These are phyloP conservation scores for Vanilla planifolia DNA, from an alignment of 106 monocot genomes.

Conservation along the genomic window DNA sequence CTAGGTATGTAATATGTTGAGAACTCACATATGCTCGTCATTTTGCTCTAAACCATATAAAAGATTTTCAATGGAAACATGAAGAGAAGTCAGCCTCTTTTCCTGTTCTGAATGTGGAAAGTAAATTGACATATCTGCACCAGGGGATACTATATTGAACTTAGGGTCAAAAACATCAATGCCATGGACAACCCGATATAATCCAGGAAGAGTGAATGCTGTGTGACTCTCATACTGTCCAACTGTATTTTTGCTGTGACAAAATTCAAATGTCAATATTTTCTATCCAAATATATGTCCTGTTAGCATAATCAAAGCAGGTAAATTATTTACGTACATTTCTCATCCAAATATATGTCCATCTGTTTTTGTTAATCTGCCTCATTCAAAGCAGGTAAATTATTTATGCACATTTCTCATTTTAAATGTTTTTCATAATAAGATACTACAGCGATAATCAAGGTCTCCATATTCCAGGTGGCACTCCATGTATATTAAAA, in stretches of 20 bases:
- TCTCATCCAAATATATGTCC: no score
- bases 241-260: slow-evolving; percentile 80
- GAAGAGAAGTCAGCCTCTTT: slow-evolving; percentile 84
- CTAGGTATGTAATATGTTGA: neutral
- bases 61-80: slow-evolving; percentile 71
- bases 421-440: no score
- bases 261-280: slow-evolving; percentile 13
- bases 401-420: no score
- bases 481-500: no score
- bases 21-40: slow-evolving; percentile 79
- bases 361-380: no score
- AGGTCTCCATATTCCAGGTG: no score
- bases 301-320: no score
- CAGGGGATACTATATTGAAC: slow-evolving; percentile 98
- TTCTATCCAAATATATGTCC: no score
- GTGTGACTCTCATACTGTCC: slow-evolving; percentile 96
- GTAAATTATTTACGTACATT: no score
- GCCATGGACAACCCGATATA: slow-evolving; percentile 88
- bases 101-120: slow-evolving; percentile 71
- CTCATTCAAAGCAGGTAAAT: no score
- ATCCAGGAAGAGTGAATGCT: slow-evolving; percentile 83
- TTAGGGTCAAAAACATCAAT: slow-evolving; percentile 97
- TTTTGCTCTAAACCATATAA: slow-evolving; percentile 65
- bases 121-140: slow-evolving; percentile 81
- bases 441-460: no score